A percentile compares a stretch with the other conserved stretches of the same genome.
Conservation (phyloP, 768 basidiomycete genomes). For the Suillus paluster region DNA sequence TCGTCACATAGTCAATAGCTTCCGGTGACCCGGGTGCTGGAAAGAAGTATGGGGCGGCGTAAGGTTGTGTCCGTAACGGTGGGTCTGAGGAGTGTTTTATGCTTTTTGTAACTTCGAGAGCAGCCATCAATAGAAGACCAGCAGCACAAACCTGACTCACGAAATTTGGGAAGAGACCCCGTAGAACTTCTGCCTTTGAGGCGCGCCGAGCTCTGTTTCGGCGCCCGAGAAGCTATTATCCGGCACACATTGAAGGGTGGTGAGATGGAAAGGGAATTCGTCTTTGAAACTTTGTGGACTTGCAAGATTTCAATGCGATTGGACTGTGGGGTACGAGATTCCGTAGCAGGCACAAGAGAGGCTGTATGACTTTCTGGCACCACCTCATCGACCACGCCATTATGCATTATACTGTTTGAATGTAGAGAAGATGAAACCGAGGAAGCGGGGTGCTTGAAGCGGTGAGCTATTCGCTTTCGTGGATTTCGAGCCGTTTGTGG, state of each 20-base stretch:
- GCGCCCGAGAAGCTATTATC: not conserved
- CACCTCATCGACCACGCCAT: not conserved
- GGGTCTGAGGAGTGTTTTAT: slow-evolving; percentile 7
- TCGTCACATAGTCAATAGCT: slow-evolving; percentile 37
- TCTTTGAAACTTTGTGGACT: not conserved
- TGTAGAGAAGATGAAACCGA: not conserved
- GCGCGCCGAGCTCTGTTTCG: not conserved
- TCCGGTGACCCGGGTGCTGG: slow-evolving; percentile 48
- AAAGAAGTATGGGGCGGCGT: slow-evolving; percentile 67
- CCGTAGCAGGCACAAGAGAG: not conserved
- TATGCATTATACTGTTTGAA: not conserved
- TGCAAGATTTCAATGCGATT: not conserved
- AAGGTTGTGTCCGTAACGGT: slow-evolving; percentile 56
- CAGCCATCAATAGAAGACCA: not conserved
- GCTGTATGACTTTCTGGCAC: not conserved
- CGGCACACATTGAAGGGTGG: not conserved
- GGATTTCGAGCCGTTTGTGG: not conserved
- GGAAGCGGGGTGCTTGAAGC: not conserved
- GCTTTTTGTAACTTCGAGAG: slow-evolving; percentile 4
- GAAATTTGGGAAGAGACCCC: not conserved
- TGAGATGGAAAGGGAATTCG: no score
- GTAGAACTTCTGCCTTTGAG: slow-evolving; percentile 1
- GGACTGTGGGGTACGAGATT: no score
- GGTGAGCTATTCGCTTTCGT: not conserved
- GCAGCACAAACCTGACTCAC: not conserved